Conservation (phyloP, 805 yeast species). For the Suhomyces faveliae region DNA sequence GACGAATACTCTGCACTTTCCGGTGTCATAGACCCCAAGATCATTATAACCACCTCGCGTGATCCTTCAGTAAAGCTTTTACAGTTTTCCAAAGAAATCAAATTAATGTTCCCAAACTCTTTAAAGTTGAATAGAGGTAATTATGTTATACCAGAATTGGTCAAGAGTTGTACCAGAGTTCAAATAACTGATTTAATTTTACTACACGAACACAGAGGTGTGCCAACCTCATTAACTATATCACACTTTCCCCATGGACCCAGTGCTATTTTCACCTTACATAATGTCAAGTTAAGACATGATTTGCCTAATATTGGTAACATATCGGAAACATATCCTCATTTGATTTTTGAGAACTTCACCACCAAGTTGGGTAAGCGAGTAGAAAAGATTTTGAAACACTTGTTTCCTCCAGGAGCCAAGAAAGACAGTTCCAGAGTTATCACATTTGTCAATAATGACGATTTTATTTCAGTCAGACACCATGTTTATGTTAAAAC, state of each 20-base stretch:
- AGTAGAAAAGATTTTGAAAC: conserved; percentile 76
- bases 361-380: conserved; percentile 78
- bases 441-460: conserved; percentile 86
- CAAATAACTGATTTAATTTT: conserved; percentile 82
- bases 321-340: conserved; percentile 90
- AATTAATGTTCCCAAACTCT: conserved; percentile 84
- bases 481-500: conserved; percentile 93
- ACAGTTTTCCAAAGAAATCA: conserved; percentile 91
- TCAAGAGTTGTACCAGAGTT: conserved; percentile 76
- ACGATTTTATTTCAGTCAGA: conserved; percentile 90
- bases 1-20: conserved; percentile 88
- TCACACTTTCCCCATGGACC: conserved; percentile 99
- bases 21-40: conserved; percentile 87
- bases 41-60: conserved; percentile 91
- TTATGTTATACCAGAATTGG: conserved; percentile 79
- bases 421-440: conserved; percentile 87
- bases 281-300: conserved; percentile 91
- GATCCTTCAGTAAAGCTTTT: conserved; percentile 81
- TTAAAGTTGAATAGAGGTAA: conserved; percentile 92
- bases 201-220: conserved; percentile 96
- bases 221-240: conserved; percentile 88
- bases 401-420: conserved; percentile 95
- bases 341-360: conserved; percentile 88
- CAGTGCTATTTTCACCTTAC: conserved; percentile 88
- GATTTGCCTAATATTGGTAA: conserved; percentile 85